Base-by-base conservation (phyloP, 2,329 filamentous ascomycete genomes). In the Botrytis elliptica region DNA sequence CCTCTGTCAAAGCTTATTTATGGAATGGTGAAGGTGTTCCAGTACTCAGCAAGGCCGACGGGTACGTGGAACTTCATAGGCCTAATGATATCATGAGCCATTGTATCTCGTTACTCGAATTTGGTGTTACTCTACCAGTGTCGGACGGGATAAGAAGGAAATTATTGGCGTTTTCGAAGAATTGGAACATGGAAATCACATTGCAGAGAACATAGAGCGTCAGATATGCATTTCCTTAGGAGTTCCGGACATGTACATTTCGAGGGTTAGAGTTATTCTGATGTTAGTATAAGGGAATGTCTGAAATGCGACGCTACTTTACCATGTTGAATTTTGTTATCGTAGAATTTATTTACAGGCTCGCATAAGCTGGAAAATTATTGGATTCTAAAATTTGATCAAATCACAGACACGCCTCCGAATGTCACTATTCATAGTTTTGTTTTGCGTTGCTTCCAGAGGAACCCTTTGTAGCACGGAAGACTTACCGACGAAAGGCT, bases 91-190 rank as follows among this genome's bases (percentile, higher is more conserved):
- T 88, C 6, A 81, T 89, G 40, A 83, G 83, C 42, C 85, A 88
- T 76, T 87, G 85, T 78, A 82, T 87, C 75, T 85, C 86, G 63
- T 81, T 88, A 63, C 82, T 89, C 71, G 85, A 87, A 65, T 85
- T 87, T 74, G 87, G 87, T 46, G 81, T 85, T 22, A 82, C 85
- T 49, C 86, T 85, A 64, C 83, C 86, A 36, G 85, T 89, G 76
- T 85, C 85, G 10, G 87, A 88, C 76, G 87, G 87, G 14, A 86
- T 88, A 74, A 83, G 85, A 59, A 83, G 84, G 72, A 89, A 89
- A 80, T 82, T 89, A 38, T 84, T 86, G 74, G 83, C 83, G 8
- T 76, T 82, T 59, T 74, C 78, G 55, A 75, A 75, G 40, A 81
- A 77, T 63, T 82, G 81, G 81, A 77, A 77, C n/a, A 72, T 69